Conservation (phyloP, 495 filamentous ascomycete genomes). For the Aspergillus ostianus region DNA sequence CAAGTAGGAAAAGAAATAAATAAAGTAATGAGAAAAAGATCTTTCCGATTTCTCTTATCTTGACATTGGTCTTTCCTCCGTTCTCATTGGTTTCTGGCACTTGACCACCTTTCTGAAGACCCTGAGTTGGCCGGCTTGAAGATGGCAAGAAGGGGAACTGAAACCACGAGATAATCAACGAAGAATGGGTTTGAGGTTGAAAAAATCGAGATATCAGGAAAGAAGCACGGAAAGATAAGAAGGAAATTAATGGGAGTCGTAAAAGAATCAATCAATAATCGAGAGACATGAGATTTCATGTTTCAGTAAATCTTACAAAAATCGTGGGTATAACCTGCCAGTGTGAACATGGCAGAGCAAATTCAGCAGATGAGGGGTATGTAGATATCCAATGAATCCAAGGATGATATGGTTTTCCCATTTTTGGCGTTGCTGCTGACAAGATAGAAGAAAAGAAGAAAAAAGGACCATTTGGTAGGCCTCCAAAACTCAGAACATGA, state of each 20-base stretch:
- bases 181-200: background rate
- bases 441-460: slow-evolving; percentile 1
- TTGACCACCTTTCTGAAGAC: too few relatives aligned
- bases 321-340: slow-evolving; percentile 12
- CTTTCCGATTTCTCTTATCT: background rate
- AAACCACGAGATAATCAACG: background rate
- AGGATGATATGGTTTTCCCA: background rate
- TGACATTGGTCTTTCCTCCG: background rate
- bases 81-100: too few relatives aligned
- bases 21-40: background rate
- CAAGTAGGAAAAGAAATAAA: background rate
- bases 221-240: background rate
- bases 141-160: background rate
- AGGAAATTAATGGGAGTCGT: background rate
- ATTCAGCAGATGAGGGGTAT: slow-evolving; percentile 5
- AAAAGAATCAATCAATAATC: background rate
- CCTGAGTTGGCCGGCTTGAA: too few relatives aligned
- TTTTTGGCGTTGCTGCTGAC: slow-evolving; percentile 1
- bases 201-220: background rate
- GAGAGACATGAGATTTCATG: slow-evolving; percentile 1
- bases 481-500: background rate
- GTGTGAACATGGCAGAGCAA: background rate
- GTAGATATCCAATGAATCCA: background rate
- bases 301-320: slow-evolving; percentile 3
- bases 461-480: background rate